Conservation (phyloP, 1,139 yeast species). For the Citeromyces siamensis region DNA sequence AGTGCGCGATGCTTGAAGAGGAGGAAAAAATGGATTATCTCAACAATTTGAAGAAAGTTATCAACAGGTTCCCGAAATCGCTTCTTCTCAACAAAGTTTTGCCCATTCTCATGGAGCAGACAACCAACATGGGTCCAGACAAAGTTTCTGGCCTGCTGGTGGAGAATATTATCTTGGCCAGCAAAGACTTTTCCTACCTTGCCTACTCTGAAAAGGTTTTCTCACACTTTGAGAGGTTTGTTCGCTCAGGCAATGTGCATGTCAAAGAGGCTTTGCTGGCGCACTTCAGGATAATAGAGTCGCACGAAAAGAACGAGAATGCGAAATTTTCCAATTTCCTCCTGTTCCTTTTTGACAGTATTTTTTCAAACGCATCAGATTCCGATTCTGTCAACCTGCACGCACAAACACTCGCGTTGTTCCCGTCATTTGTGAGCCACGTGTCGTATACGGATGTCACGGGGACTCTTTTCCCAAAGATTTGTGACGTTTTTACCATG, state of each 20-base stretch:
- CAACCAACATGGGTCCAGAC: slow-evolving; percentile 20
- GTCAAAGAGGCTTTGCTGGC: slow-evolving; percentile 21
- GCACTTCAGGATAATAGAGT: slow-evolving; percentile 31
- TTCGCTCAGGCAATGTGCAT: slow-evolving; percentile 20
- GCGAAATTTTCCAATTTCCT: slow-evolving; percentile 14
- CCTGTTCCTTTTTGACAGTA: slow-evolving; percentile 16
- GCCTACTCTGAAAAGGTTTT: slow-evolving; percentile 67
- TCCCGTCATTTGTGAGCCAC: slow-evolving; percentile 41
- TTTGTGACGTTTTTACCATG: slow-evolving; percentile 63
- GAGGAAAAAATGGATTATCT: slow-evolving; percentile 63
- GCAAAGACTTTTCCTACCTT: slow-evolving; percentile 55
- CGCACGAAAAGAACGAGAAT: slow-evolving; percentile 28
- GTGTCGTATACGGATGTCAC: slow-evolving; percentile 70
- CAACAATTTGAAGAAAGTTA: slow-evolving; percentile 44
- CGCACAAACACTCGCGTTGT: slow-evolving; percentile 35
- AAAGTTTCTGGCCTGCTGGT: slow-evolving; percentile 41
- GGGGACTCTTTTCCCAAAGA: slow-evolving; percentile 57
- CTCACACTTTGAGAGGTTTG: slow-evolving; percentile 25
- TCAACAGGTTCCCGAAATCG: slow-evolving; percentile 59
- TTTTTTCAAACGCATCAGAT: slow-evolving; percentile 10
- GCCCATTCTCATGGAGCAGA: slow-evolving; percentile 27
- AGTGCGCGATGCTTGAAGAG: slow-evolving; percentile 60
- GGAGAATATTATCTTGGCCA: slow-evolving; percentile 50
- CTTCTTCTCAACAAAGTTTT: slow-evolving; percentile 64
- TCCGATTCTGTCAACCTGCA: slow-evolving; percentile 16